These are phyloP conservation scores for Chaetomium sp. DNA, from an alignment of 2,329 filamentous ascomycete genomes.

Conservation along the genomic window DNA sequence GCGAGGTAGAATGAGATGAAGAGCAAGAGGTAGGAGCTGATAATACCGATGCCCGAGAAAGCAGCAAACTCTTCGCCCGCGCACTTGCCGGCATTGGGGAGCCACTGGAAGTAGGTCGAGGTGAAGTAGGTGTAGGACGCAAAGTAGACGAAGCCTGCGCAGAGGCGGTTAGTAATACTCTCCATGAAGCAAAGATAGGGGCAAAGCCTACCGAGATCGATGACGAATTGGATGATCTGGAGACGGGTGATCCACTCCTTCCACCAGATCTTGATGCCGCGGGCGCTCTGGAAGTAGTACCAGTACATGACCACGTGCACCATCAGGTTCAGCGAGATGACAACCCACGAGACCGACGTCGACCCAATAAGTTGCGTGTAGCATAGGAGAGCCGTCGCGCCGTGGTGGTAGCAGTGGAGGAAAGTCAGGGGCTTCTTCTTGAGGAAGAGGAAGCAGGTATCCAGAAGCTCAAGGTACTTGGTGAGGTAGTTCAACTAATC, in stretches of 20 bases:
- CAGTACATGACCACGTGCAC: constrained; percentile 99
- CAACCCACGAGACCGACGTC: constrained; percentile 93
- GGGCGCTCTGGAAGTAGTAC: constrained; percentile 99
- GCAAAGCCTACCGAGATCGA: constrained; percentile 78
- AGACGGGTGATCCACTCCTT: constrained; percentile 99
- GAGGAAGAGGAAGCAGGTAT: constrained; percentile 95
- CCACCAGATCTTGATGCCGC: constrained; percentile 96
- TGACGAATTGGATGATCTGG: constrained; percentile 95
- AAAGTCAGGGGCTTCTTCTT: constrained; percentile 99
- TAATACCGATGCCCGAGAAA: constrained; percentile 85
- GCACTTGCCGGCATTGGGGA: constrained; percentile 83
- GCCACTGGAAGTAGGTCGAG: constrained; percentile 81
- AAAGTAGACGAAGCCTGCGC: constrained; percentile 90
- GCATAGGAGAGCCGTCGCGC: constrained; percentile 93
- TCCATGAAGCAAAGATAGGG: background rate
- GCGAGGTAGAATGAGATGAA: constrained; percentile 99
- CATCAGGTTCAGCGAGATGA: constrained; percentile 86
- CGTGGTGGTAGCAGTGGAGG: constrained; percentile 99
- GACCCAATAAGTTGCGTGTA: constrained; percentile 94
- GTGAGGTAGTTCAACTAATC: constrained; percentile 50
- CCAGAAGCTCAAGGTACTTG: constrained; percentile 94
- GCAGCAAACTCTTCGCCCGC: constrained; percentile 97
- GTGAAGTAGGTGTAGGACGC: constrained; percentile 99
- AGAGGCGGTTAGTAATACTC: background rate
- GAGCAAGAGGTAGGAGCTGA: constrained; percentile 93